phyloP scores from a whole-genome alignment of 257 asterid genomes.

The Perilla frutescens region DNA sequence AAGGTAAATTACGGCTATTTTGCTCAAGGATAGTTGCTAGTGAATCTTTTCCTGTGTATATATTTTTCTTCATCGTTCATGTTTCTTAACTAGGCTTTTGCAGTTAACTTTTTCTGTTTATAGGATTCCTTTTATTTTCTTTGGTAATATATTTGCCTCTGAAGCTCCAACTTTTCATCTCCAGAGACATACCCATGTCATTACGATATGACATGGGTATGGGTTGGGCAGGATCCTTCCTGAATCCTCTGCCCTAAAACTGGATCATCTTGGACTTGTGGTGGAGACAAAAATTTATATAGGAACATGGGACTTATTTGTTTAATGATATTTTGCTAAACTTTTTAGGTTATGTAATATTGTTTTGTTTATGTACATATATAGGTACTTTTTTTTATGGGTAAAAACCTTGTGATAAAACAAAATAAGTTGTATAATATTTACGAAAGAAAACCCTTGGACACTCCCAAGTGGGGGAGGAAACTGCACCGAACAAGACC shows the following conservation, averaged over 20 bases:
- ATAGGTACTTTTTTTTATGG: not conserved
- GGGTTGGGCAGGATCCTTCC: not conserved
- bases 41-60: slow-evolving; percentile 10
- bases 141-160: not conserved
- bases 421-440: no score
- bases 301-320: not conserved
- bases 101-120: not conserved
- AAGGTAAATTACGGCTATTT: not conserved
- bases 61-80: not conserved
- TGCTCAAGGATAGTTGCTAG: slow-evolving; percentile 1
- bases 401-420: no score
- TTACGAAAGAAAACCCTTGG: no score
- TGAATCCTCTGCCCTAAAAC: not conserved
- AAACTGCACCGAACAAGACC: no score
- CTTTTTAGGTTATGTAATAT: no score
- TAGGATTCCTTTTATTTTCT: not conserved
- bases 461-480: no score
- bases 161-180: not conserved
- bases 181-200: not conserved
- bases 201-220: not conserved
- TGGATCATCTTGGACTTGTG: not conserved
- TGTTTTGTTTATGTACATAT: not conserved
- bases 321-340: not conserved
- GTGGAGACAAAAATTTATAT: not conserved
- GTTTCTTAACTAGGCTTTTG: not conserved